Evolutionary conservation across 768 basidiomycete genomes (phyloP).

Genomic region (Tephrocybe sp.): DNA sequence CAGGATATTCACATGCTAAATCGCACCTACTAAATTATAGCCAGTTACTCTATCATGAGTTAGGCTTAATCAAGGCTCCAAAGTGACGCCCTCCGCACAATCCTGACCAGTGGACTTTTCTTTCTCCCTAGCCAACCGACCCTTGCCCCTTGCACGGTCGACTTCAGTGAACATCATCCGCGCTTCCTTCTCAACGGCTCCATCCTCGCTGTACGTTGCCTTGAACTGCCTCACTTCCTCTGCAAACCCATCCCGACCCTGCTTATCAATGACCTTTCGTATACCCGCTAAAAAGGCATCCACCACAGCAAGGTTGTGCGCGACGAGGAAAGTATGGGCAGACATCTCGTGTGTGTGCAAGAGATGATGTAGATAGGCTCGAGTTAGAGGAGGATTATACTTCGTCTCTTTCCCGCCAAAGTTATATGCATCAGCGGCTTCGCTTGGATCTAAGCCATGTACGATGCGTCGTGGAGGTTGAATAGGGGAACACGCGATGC

Average conservation of each 20-base stretch:
- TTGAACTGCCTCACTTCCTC: slow-evolving; percentile 52
- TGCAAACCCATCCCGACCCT: slow-evolving; percentile 25
- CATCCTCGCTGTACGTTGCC: slow-evolving; percentile 45
- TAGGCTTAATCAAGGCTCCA: too few relatives aligned
- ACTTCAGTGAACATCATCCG: slow-evolving; percentile 60
- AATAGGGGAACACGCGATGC: slow-evolving; percentile 54
- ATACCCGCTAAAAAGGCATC: slow-evolving; percentile 63
- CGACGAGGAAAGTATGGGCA: slow-evolving; percentile 67
- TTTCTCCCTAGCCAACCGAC: slow-evolving; percentile 65
- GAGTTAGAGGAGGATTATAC: slow-evolving; percentile 36
- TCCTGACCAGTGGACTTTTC: slow-evolving; percentile 25
- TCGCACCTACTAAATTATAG: too few relatives aligned
- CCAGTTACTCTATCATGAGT: too few relatives aligned
- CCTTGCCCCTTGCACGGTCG: slow-evolving; percentile 71
- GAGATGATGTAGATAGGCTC: slow-evolving; percentile 81
- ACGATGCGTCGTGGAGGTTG: slow-evolving; percentile 31
- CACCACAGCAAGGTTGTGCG: slow-evolving; percentile 74
- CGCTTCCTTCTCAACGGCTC: slow-evolving; percentile 46
- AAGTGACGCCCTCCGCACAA: too few relatives aligned
- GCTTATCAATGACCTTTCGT: slow-evolving; percentile 32
- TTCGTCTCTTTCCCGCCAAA: background rate
- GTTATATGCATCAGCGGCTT: slow-evolving; percentile 1
- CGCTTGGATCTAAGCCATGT: slow-evolving; percentile 36
- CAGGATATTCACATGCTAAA: too few relatives aligned
- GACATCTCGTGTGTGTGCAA: slow-evolving; percentile 90